Conservation (phyloP, 257 asterid genomes). For the Nicotiana paniculata region DNA sequence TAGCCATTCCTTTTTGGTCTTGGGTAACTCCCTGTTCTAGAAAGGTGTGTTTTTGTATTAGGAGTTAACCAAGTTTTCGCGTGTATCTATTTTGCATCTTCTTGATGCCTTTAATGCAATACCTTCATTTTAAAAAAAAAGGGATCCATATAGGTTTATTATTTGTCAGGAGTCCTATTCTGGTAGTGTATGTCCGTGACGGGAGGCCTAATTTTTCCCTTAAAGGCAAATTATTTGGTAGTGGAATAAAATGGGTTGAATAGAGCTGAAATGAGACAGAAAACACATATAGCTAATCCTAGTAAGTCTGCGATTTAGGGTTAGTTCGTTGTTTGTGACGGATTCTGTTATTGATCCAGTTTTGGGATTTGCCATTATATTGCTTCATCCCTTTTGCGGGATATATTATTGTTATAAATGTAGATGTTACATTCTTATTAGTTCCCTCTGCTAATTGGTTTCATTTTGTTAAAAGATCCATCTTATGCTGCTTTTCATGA, state of each 20-base stretch:
- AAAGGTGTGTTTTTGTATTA: too few relatives aligned
- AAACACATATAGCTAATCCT: neutral
- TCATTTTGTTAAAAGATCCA: conserved; percentile 40
- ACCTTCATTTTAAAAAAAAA: neutral
- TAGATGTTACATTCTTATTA: neutral
- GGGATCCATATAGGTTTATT: neutral
- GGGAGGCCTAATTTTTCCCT: neutral
- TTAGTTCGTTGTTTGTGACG: conserved; percentile 1
- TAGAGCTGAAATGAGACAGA: neutral
- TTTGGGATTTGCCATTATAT: neutral
- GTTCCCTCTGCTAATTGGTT: conserved; percentile 29
- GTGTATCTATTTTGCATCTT: too few relatives aligned
- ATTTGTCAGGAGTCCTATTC: neutral
- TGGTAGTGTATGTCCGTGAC: neutral
- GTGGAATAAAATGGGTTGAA: neutral
- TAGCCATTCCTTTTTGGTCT: too few relatives aligned
- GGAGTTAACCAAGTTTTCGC: too few relatives aligned
- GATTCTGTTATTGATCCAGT: neutral
- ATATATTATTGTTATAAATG: neutral
- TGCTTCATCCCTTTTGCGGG: neutral
- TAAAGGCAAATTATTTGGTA: neutral
- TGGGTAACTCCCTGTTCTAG: too few relatives aligned
- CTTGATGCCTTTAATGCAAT: too few relatives aligned
- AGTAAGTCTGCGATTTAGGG: neutral
- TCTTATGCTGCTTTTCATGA: conserved; percentile 78